phyloP scores from a whole-genome alignment of 192 early-diverging fungal species.

The Tieghemiomyces parasiticus region DNA sequence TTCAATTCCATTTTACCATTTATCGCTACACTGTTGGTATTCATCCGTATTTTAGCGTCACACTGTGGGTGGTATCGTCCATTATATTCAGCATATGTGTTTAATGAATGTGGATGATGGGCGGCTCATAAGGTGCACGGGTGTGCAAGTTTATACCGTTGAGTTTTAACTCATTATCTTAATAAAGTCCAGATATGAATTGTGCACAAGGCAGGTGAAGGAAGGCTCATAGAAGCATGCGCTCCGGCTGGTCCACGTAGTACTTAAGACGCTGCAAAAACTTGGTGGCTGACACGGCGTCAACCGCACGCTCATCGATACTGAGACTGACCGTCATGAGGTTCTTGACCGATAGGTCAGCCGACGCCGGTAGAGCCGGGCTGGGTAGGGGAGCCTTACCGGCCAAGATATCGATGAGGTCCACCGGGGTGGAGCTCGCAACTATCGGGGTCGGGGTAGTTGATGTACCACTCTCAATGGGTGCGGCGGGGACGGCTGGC shows the following conservation, averaged over 20 bases:
- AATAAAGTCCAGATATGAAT: too few species aligned
- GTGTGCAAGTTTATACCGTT: too few species aligned
- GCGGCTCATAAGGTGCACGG: too few species aligned
- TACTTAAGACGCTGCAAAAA: constrained; percentile 34
- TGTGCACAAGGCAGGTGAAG: too few species aligned
- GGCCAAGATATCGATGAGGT: constrained; percentile 17
- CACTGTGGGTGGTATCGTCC: too few species aligned
- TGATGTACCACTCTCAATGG: neutral
- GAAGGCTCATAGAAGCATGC: constrained; percentile 25
- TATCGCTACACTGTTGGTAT: too few species aligned
- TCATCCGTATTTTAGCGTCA: too few species aligned
- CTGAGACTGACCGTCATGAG: constrained; percentile 23
- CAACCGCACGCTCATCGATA: constrained; percentile 22
- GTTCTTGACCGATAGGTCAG: constrained; percentile 24
- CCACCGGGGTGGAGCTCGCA: neutral
- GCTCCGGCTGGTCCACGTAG: constrained; percentile 34
- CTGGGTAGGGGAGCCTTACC: constrained; percentile 18
- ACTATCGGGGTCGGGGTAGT: neutral
- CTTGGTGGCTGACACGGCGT: constrained; percentile 22
- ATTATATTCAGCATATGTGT: too few species aligned
- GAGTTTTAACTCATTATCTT: too few species aligned
- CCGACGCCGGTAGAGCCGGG: constrained; percentile 15
- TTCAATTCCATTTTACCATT: too few species aligned
- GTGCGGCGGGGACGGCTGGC: constrained; percentile 1
- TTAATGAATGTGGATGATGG: too few species aligned